These are phyloP conservation scores for Aspergillus cavernicola DNA, from an alignment of 495 filamentous ascomycete genomes.

Conservation along the genomic window DNA sequence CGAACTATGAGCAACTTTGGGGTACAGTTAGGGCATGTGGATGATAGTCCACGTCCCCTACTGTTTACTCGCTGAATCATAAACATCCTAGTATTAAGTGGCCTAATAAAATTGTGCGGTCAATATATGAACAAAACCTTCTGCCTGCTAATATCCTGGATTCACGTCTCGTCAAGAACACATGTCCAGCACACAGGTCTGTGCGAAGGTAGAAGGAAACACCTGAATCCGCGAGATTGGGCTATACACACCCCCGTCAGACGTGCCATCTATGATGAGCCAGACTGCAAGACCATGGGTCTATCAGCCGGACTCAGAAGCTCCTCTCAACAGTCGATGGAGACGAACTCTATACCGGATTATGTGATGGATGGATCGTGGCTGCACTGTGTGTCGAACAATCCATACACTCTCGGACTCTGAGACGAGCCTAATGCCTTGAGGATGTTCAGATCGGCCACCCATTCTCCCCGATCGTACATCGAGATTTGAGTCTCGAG, in stretches of 20 bases:
- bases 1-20: too few relatives aligned
- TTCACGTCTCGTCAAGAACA: background rate
- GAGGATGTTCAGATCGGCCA: constrained; percentile 7
- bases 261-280: constrained; percentile 7
- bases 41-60: too few relatives aligned
- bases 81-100: too few relatives aligned
- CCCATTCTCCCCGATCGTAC: constrained; percentile 10
- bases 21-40: too few relatives aligned
- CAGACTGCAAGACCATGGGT: constrained; percentile 1
- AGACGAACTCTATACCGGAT: background rate
- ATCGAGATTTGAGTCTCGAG: constrained; percentile 3
- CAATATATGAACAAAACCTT: background rate
- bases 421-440: background rate
- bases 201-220: constrained; percentile 1
- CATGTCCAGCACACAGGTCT: constrained; percentile 1
- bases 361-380: background rate
- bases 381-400: background rate
- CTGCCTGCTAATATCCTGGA: background rate
- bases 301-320: background rate
- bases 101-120: too few relatives aligned
- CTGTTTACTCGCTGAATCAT: too few relatives aligned
- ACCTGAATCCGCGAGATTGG: background rate
- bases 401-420: background rate
- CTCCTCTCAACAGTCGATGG: constrained; percentile 9
- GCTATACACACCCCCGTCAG: constrained; percentile 4